A percentile compares a stretch with the other conserved stretches of the same genome.
Evolutionary conservation across 495 filamentous ascomycete species (phyloP).

Genomic region (Podospora pseudopauciseta): DNA sequence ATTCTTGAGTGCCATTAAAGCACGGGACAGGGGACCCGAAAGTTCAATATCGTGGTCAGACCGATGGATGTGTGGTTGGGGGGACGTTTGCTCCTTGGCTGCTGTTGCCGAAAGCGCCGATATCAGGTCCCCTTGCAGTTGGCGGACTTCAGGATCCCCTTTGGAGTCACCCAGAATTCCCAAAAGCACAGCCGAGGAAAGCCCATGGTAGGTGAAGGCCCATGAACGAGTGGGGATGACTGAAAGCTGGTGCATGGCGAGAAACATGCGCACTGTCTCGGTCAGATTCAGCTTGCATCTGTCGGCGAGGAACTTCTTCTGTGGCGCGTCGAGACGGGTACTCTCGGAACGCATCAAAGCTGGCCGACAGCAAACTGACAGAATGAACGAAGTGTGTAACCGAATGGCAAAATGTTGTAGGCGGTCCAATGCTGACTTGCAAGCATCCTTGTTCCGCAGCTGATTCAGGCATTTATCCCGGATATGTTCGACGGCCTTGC

Average conservation of each 20-base stretch:
- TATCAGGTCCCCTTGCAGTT: slow-evolving; percentile 54
- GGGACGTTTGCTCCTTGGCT: slow-evolving; percentile 48
- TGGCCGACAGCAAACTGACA: slow-evolving; percentile 54
- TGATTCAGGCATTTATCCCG: slow-evolving; percentile 41
- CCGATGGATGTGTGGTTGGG: slow-evolving; percentile 42
- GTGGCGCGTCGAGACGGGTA: slow-evolving; percentile 35
- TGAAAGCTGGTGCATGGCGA: slow-evolving; percentile 63
- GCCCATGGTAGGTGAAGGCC: slow-evolving; percentile 62
- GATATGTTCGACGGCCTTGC: slow-evolving; percentile 46
- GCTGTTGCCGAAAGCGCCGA: slow-evolving; percentile 53
- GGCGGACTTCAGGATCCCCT: slow-evolving; percentile 51
- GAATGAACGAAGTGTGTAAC: slow-evolving; percentile 52
- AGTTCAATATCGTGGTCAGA: slow-evolving; percentile 54
- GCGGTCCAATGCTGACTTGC: slow-evolving; percentile 52
- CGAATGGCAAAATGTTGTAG: slow-evolving; percentile 53
- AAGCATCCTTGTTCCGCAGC: slow-evolving; percentile 48
- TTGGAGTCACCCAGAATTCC: slow-evolving; percentile 62
- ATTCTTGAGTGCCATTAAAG: slow-evolving; percentile 51
- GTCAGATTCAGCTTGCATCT: slow-evolving; percentile 59
- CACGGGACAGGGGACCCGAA: slow-evolving; percentile 51
- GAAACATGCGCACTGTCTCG: slow-evolving; percentile 65
- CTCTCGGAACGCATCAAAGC: slow-evolving; percentile 44
- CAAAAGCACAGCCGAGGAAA: slow-evolving; percentile 62
- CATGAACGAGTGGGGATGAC: slow-evolving; percentile 62
- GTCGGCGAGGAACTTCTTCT: slow-evolving; percentile 48